Evolutionary conservation across 345 rosid species (phyloP).

Genomic region (Salix arbutifolia): DNA sequence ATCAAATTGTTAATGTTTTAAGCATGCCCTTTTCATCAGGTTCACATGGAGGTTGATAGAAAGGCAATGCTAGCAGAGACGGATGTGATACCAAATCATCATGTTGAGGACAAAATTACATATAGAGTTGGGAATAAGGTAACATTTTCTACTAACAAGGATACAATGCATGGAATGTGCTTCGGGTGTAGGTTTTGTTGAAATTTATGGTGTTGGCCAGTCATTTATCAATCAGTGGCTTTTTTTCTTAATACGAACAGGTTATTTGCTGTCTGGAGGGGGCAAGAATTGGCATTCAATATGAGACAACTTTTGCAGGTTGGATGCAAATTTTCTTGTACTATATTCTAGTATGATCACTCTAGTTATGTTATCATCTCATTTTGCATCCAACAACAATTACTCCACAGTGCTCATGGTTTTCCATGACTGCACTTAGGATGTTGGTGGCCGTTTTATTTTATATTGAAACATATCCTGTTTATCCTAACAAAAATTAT

Average conservation of each 20-base stretch:
- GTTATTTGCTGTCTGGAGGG: slow-evolving; percentile 85
- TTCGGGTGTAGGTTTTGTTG: background rate
- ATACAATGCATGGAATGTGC: background rate
- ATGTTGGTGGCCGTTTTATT: background rate
- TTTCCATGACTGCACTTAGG: background rate
- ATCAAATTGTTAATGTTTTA: background rate
- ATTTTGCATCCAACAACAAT: background rate
- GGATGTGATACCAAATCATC: slow-evolving; percentile 27
- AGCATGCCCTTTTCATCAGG: slow-evolving; percentile 35
- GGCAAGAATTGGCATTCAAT: slow-evolving; percentile 85
- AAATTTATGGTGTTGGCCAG: background rate
- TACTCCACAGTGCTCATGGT: background rate
- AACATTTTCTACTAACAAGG: slow-evolving; percentile 5
- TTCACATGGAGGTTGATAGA: slow-evolving; percentile 91
- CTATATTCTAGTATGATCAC: background rate
- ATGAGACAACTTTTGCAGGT: slow-evolving; percentile 95
- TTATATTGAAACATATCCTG: background rate
- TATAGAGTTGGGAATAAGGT: slow-evolving; percentile 84
- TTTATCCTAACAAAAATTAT: background rate
- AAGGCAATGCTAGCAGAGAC: slow-evolving; percentile 58
- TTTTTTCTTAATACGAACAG: slow-evolving; percentile 34
- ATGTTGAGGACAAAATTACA: slow-evolving; percentile 59
- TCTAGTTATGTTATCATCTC: background rate
- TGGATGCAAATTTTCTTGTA: slow-evolving; percentile 1
- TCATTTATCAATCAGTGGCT: background rate